Evolutionary conservation across 805 yeast species (phyloP).

Genomic region (Cyberlindnera americana): DNA sequence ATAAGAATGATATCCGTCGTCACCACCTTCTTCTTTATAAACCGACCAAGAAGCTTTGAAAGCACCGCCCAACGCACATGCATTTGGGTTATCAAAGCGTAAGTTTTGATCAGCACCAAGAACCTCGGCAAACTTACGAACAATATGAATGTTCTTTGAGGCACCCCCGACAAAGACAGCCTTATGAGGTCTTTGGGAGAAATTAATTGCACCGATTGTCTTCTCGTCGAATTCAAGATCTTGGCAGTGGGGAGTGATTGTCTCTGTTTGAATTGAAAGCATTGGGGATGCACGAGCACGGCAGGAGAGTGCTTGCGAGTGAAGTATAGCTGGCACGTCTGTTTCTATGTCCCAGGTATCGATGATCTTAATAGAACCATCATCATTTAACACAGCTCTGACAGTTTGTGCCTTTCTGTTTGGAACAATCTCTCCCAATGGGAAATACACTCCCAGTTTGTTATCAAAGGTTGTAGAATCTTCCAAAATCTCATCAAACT

Average conservation of each 20-base stretch:
- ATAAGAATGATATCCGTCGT: constrained; percentile 40
- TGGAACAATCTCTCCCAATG: constrained; percentile 89
- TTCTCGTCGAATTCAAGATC: constrained; percentile 34
- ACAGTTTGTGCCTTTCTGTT: constrained; percentile 64
- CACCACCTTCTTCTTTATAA: constrained; percentile 19
- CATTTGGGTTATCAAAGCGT: constrained; percentile 75
- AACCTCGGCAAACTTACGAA: constrained; percentile 64
- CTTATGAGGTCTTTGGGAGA: constrained; percentile 54
- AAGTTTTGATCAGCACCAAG: constrained; percentile 61
- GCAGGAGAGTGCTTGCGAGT: constrained; percentile 83
- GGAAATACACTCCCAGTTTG: constrained; percentile 77
- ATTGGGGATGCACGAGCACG: constrained; percentile 77
- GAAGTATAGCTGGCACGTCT: constrained; percentile 77
- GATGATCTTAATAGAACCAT: constrained; percentile 30
- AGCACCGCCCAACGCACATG: constrained; percentile 92
- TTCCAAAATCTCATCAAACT: constrained; percentile 54
- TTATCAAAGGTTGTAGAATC: constrained; percentile 30
- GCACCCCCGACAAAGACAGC: constrained; percentile 89
- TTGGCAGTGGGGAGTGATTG: constrained; percentile 2
- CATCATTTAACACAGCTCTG: constrained; percentile 41
- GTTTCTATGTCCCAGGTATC: constrained; percentile 48
- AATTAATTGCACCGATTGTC: constrained; percentile 14
- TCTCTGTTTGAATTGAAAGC: constrained; percentile 38
- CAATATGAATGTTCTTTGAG: constrained; percentile 65
- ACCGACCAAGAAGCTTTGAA: constrained; percentile 76